phyloP scores from a whole-genome alignment of 2,329 filamentous ascomycete species.

The Clonostachys solani region DNA sequence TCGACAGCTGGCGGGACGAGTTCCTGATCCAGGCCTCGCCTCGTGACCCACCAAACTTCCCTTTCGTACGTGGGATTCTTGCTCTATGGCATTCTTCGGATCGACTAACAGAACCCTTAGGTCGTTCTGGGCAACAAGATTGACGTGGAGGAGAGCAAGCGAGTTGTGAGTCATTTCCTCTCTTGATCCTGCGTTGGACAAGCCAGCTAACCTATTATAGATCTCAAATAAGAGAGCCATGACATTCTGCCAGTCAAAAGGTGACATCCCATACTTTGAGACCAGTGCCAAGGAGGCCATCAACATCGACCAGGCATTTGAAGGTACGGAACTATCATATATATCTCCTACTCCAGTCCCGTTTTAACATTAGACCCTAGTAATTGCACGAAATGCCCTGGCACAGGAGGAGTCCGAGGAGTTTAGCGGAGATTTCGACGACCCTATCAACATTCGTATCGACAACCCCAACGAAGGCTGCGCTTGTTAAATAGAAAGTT shows the following conservation, averaged over 20 bases:
- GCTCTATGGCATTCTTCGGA: neutral
- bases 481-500: slow-evolving; percentile 62
- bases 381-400: slow-evolving; percentile 92
- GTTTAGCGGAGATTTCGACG: slow-evolving; percentile 94
- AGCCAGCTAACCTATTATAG: slow-evolving; percentile 27
- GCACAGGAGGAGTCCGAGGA: slow-evolving; percentile 97
- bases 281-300: slow-evolving; percentile 98
- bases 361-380: slow-evolving; percentile 35
- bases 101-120: slow-evolving; percentile 31
- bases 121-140: slow-evolving; percentile 99
- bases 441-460: slow-evolving; percentile 97
- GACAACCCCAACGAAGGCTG: slow-evolving; percentile 92
- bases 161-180: slow-evolving; percentile 57
- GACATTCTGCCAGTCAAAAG: slow-evolving; percentile 97
- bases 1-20: slow-evolving; percentile 98
- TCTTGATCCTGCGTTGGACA: neutral
- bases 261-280: slow-evolving; percentile 97
- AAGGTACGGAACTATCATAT: slow-evolving; percentile 40
- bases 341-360: neutral
- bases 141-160: slow-evolving; percentile 95
- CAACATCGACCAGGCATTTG: slow-evolving; percentile 84
- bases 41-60: slow-evolving; percentile 94
- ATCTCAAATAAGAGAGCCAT: slow-evolving; percentile 94
- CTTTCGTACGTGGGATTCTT: slow-evolving; percentile 67
- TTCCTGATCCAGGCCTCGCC: slow-evolving; percentile 97